Percentiles rank a stretch among this genome's conserved stretches.
phyloP scores from a whole-genome alignment of 345 rosid species.

The Noccaea caerulescens region DNA sequence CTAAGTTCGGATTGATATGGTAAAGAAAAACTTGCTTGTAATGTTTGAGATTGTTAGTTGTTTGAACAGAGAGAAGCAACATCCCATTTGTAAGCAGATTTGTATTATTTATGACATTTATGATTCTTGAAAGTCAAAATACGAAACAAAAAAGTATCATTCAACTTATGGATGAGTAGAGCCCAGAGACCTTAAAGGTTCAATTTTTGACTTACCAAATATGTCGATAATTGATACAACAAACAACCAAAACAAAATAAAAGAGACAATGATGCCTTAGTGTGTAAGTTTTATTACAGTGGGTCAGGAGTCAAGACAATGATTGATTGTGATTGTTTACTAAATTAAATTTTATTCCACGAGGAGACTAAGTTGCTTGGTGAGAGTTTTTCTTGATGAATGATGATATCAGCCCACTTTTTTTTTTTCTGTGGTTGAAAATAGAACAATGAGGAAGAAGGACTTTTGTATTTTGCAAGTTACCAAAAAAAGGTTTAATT shows the following conservation, averaged over 20 bases:
- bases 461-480: conserved; percentile 27
- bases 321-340: conserved; percentile 25
- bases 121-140: conserved; percentile 32
- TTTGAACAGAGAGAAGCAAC: conserved; percentile 25
- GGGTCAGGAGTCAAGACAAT: conserved; percentile 25
- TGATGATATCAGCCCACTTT: neutral
- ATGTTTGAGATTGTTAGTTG: conserved; percentile 13
- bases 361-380: conserved; percentile 29
- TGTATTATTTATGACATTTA: conserved; percentile 19
- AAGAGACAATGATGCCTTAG: conserved; percentile 29
- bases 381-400: conserved; percentile 1
- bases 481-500: neutral
- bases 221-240: conserved; percentile 3
- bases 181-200: conserved; percentile 15
- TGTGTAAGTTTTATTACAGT: conserved; percentile 16
- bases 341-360: neutral
- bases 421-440: conserved; percentile 24
- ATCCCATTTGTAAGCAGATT: conserved; percentile 31
- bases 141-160: conserved; percentile 6
- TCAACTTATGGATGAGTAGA: conserved; percentile 28
- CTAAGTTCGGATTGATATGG: conserved; percentile 37
- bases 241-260: neutral
- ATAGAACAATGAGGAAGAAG: conserved; percentile 12
- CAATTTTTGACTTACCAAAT: conserved; percentile 27
- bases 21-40: neutral